Conservation (phyloP, 305 asterid genomes). For the Plantago lanceolata region DNA sequence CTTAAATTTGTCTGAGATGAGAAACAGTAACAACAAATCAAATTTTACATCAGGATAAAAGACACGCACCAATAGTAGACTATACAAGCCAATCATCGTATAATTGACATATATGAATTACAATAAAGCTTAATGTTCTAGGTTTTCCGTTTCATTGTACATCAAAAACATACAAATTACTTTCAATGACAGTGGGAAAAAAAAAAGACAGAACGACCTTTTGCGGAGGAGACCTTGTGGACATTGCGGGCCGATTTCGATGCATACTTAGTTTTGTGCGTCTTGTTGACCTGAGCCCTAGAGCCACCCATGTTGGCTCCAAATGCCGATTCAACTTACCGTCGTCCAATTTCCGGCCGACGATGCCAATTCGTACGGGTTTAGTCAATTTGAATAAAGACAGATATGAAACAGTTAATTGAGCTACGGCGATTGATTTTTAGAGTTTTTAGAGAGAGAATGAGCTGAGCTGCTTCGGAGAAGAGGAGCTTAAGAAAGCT, state of each 20-base stretch:
- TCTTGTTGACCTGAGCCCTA: slow-evolving; percentile 62
- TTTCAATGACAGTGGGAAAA: neutral
- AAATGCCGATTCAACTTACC: neutral
- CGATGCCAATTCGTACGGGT: neutral
- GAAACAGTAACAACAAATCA: neutral
- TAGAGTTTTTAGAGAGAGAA: neutral
- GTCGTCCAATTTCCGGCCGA: neutral
- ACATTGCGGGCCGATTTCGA: slow-evolving; percentile 79
- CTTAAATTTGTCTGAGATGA: slow-evolving; percentile 49
- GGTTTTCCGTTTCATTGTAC: too few relatives aligned
- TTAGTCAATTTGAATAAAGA: neutral
- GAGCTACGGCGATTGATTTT: neutral
- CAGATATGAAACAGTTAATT: neutral
- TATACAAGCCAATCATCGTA: too few relatives aligned
- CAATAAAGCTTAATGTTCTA: too few relatives aligned
- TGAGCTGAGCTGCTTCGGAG: neutral
- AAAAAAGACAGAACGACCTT: slow-evolving; percentile 38
- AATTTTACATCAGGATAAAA: slow-evolving; percentile 3
- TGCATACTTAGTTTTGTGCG: slow-evolving; percentile 74
- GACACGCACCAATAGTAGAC: neutral
- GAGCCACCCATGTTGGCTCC: slow-evolving; percentile 53
- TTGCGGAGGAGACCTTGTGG: slow-evolving; percentile 56
- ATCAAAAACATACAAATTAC: neutral
- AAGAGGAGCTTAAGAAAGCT: neutral
- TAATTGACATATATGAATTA: too few relatives aligned